Evolutionary conservation across 2,329 filamentous ascomycete genomes (phyloP).

Genomic region (Sporothrix globosa): DNA sequence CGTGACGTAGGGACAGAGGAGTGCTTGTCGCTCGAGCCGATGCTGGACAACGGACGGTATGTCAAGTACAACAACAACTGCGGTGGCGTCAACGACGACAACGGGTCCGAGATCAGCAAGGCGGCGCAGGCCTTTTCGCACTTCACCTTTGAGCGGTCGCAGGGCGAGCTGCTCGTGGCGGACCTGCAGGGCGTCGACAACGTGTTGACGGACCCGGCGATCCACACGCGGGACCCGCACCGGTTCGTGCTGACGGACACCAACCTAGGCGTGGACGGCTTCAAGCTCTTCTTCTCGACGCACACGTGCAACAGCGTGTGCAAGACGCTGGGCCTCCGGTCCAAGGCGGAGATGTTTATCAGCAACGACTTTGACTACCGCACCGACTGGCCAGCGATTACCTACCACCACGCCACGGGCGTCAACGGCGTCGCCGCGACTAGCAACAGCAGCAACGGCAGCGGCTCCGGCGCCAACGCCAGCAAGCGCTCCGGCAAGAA

Average conservation of each 20-base stretch:
- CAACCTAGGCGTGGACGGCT: slow-evolving; percentile 44
- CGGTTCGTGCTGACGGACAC: slow-evolving; percentile 44
- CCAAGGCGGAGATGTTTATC: slow-evolving; percentile 37
- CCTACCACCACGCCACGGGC: neutral
- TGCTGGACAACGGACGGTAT: slow-evolving; percentile 44
- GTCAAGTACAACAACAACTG: slow-evolving; percentile 48
- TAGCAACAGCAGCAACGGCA: neutral
- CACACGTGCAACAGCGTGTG: slow-evolving; percentile 46
- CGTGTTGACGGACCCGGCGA: slow-evolving; percentile 45
- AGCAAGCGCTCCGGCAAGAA: neutral
- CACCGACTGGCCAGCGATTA: slow-evolving; percentile 42
- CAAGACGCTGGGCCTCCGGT: slow-evolving; percentile 41
- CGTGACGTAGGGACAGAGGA: neutral
- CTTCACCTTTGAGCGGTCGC: slow-evolving; percentile 49
- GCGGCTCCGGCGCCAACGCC: neutral
- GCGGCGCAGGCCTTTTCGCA: slow-evolving; percentile 49
- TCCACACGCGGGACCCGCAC: slow-evolving; percentile 44
- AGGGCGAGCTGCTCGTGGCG: slow-evolving; percentile 44
- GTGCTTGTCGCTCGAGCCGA: slow-evolving; percentile 46
- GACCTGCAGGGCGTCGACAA: slow-evolving; percentile 47
- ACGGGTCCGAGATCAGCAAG: slow-evolving; percentile 38
- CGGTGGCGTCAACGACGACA: slow-evolving; percentile 38
- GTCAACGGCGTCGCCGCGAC: slow-evolving; percentile 34
- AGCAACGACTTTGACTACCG: slow-evolving; percentile 40
- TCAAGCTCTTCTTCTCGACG: slow-evolving; percentile 47